These are phyloP conservation scores for Lignosus rhinocerotis DNA, from an alignment of 1,284 basidiomycete genomes.

Conservation along the genomic window DNA sequence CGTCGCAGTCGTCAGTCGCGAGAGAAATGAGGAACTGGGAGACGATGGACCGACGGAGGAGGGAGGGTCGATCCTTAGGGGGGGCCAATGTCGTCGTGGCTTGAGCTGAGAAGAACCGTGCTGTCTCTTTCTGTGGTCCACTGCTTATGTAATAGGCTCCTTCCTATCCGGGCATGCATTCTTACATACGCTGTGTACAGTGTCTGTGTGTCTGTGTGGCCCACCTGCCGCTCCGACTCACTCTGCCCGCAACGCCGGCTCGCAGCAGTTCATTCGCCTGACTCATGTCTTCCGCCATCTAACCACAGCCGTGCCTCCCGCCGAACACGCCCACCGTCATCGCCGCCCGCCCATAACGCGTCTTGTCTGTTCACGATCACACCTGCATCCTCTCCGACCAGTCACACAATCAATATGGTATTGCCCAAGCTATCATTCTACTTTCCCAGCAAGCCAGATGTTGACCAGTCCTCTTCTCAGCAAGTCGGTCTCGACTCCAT, in stretches of 20 bases:
- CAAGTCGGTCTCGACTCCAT: constrained; percentile 61
- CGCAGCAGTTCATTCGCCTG: not conserved
- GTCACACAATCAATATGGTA: constrained; percentile 28
- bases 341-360: constrained; percentile 1
- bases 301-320: not conserved
- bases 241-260: not conserved
- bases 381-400: not conserved
- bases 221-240: not conserved
- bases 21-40: constrained; percentile 33
- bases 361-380: constrained; percentile 6
- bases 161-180: constrained; percentile 5
- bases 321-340: not conserved
- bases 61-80: constrained; percentile 48
- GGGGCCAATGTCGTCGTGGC: constrained; percentile 36
- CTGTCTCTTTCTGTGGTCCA: constrained; percentile 13
- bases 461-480: constrained; percentile 19
- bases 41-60: constrained; percentile 40
- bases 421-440: constrained; percentile 30
- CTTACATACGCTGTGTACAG: constrained; percentile 3
- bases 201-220: too few species aligned
- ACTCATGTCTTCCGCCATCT: not conserved
- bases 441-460: constrained; percentile 22
- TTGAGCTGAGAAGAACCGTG: constrained; percentile 25
- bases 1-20: constrained; percentile 46
- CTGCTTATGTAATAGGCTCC: constrained; percentile 26